Evolutionary conservation across 2,329 filamentous ascomycete species (phyloP), one percentile per base, ranked within the genome.

Genomic region (Chrysoporthe cubensis): DNA sequence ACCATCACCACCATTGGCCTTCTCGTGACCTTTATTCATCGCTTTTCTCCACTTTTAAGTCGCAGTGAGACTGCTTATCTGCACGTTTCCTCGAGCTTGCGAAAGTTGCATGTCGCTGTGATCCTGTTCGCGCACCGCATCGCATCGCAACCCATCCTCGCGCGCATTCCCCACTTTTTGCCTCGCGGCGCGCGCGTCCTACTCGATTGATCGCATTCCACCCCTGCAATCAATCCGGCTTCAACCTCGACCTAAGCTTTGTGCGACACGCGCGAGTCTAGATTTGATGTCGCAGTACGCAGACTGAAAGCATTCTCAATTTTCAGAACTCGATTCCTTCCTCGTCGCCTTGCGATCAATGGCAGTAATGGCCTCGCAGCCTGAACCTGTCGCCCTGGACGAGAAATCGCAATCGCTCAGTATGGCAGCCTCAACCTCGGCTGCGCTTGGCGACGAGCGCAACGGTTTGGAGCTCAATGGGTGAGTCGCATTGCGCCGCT

Each of bases 301-400:
- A 56, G 42, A 40, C 52, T 62, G 26, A 64, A 63, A 21, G 43
- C 21, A 32, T 72, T 71, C 73, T 69, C 72, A 71, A 71, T 70
- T 66, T 70, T 71, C 78, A 69, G 61, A 76, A 71, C 40, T 57
- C 48, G 14, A 46, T 18, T 26, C 7, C 7, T 34, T n/a, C 50
- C 16, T n/a, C 57, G 37, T 32, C 57, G 40, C 18, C 67, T 71
- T 68, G 69, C 74, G 75, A 78, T 82, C 79, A 78, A 83, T 82
- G 79, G 82, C 83, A 81, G 81, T 81, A 75, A 87, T 87, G 84
- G 81, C 84, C 71, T 84, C 84, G 72, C 81, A 83, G 58, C 76
- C 80, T 70, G 80, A 84, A 74, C 74, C 76, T 65, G 73, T 78
- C 70, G 71, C 76, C 72, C 72, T 77, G 74, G 84, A 85, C 74